Evolutionary conservation across 1,139 yeast species (phyloP), one percentile per base, ranked within the genome.

Genomic region (Saccharomyces hybrid): DNA sequence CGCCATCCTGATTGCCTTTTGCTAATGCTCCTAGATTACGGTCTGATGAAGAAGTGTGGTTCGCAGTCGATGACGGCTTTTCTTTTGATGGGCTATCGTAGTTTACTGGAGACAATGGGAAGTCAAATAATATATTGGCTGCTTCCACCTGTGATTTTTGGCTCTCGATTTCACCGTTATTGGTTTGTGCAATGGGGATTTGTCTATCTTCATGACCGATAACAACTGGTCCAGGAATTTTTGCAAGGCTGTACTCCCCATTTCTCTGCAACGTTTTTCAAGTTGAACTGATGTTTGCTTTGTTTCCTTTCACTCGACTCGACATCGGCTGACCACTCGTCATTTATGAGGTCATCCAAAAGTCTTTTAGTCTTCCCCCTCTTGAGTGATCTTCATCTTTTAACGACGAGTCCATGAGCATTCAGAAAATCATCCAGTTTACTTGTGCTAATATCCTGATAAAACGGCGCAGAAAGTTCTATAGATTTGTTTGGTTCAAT

Each of bases 381-480:
- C 6, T 6, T 38, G 44, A 5, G 19, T 19, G 9, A 6, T 38
- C 19, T 5, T 16, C 44, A 19, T 38, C 19, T 16, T 12, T 38
- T 11, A 19, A 16, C 11, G 26, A 16, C n/a, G 44, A 38, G 9
- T 8, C 44, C 11, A 11, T 11, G n/a, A n/a, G n/a, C n/a, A n/a
- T n/a, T n/a, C n/a, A n/a, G n/a, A n/a, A n/a, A n/a, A 5, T 50
- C 55, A 14, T 53, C 48, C 19, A 44, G 24, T 12, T 26, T 49
- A 4, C 50, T 47, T 11, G 38, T 27, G 11, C 47, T 47, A 5
- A 55, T 26, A 32, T 56, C 59, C n/a, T 56, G 56, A 21, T 47
- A 52, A 32, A 55, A 56, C 6, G 59, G 58, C 4, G 53, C 58
- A 5, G 32, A 51, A 26, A 55, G 47, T 34, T 55, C 58, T 9